Percentiles rank a stretch among this genome's conserved stretches.
Conservation (phyloP, 306 rosid genomes). For the Senna siamea region DNA sequence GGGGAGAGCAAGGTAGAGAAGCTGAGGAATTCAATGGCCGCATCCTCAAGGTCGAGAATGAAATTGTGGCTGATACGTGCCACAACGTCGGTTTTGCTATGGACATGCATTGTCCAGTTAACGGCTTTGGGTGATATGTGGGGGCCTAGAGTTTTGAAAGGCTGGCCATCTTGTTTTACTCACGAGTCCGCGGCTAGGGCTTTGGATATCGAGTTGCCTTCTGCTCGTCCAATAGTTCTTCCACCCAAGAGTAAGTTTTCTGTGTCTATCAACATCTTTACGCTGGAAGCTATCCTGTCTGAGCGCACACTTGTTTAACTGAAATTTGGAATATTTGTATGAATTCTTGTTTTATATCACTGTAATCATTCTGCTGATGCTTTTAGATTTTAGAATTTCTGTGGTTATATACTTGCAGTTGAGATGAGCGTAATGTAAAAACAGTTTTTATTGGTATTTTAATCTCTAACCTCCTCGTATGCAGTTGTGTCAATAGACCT, state of each 20-base stretch:
- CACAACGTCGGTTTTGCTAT: conserved; percentile 76
- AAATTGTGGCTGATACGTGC: conserved; percentile 90
- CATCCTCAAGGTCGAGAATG: conserved; percentile 68
- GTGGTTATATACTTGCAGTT: neutral
- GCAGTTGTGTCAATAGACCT: neutral
- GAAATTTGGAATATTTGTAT: neutral
- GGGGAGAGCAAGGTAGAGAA: conserved; percentile 64
- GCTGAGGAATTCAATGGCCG: conserved; percentile 58
- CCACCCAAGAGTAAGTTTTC: conserved; percentile 87
- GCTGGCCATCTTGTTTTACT: conserved; percentile 93
- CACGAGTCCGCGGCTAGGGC: conserved; percentile 57
- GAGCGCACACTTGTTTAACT: neutral
- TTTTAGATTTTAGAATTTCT: neutral
- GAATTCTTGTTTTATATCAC: neutral
- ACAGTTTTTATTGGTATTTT: neutral
- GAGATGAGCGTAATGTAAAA: neutral
- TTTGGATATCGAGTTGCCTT: conserved; percentile 36
- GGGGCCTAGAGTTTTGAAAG: conserved; percentile 94
- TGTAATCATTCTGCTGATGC: conserved; percentile 31
- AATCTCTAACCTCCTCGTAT: neutral
- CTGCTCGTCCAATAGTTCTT: conserved; percentile 53
- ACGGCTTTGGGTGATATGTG: conserved; percentile 85
- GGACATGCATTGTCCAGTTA: conserved; percentile 92
- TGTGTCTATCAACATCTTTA: neutral
- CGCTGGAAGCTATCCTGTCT: neutral